Evolutionary conservation across 2,329 filamentous ascomycete species (phyloP).

Genomic region (Colletotrichum sansevieriae): DNA sequence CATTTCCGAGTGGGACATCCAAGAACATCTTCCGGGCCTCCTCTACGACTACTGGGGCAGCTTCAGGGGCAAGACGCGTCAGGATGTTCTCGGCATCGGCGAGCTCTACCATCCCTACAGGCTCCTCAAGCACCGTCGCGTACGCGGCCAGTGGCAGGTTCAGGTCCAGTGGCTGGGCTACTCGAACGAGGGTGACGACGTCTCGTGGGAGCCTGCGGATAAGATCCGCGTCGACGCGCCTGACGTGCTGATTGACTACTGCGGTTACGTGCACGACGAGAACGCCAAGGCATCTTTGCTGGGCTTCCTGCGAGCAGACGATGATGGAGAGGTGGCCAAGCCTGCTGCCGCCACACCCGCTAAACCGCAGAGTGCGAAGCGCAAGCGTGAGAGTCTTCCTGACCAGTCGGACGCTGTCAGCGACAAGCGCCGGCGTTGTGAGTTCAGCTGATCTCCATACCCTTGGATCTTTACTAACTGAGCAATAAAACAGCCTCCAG

Average conservation of each 20-base stretch:
- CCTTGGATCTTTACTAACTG: neutral
- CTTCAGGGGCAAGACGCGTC: constrained; percentile 32
- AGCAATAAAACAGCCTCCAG: constrained; percentile 13
- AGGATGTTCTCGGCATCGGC: constrained; percentile 32
- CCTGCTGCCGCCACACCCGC: constrained; percentile 11
- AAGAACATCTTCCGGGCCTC: constrained; percentile 29
- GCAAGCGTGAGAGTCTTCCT: constrained; percentile 31
- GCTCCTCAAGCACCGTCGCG: constrained; percentile 29
- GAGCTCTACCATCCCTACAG: constrained; percentile 38
- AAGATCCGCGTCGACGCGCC: constrained; percentile 34
- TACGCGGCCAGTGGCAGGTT: constrained; percentile 38
- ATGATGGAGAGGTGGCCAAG: neutral
- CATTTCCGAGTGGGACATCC: constrained; percentile 35
- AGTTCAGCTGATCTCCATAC: neutral
- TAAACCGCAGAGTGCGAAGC: constrained; percentile 12
- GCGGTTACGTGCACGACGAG: constrained; percentile 23
- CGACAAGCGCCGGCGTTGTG: constrained; percentile 36
- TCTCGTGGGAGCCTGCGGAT: constrained; percentile 34
- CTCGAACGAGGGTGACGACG: constrained; percentile 26
- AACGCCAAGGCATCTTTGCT: constrained; percentile 27
- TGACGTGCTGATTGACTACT: constrained; percentile 29
- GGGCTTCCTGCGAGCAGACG: constrained; percentile 2
- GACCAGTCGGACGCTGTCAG: constrained; percentile 6
- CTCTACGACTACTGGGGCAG: constrained; percentile 31
- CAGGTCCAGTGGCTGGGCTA: constrained; percentile 38